Evolutionary conservation across 805 yeast species (phyloP).

Genomic region (Candida montana): DNA sequence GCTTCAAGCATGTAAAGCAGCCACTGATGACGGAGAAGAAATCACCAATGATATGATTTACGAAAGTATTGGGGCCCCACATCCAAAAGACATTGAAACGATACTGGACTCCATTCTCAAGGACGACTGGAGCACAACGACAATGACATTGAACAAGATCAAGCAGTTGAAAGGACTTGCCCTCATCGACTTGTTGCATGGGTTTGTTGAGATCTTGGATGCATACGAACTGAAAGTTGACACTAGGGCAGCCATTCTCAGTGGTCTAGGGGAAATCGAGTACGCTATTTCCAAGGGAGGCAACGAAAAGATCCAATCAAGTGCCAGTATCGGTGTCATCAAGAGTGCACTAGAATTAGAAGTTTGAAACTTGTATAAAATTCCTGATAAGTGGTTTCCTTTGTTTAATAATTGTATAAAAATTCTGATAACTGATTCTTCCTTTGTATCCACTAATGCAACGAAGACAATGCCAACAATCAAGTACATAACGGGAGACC

Average conservation of each 20-base stretch:
- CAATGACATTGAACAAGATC: slow-evolving; percentile 56
- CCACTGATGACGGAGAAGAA: slow-evolving; percentile 51
- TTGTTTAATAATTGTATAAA: neutral
- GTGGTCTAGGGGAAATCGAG: slow-evolving; percentile 81
- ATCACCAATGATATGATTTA: slow-evolving; percentile 75
- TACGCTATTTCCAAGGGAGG: slow-evolving; percentile 92
- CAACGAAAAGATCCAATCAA: slow-evolving; percentile 80
- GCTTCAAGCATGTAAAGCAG: slow-evolving; percentile 88
- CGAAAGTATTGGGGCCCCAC: slow-evolving; percentile 95
- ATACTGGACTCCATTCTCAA: slow-evolving; percentile 72
- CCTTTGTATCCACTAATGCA: neutral
- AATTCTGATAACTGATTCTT: neutral
- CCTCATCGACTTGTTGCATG: slow-evolving; percentile 74
- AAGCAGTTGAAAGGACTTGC: slow-evolving; percentile 82
- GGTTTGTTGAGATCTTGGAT: slow-evolving; percentile 66
- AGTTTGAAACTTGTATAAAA: slow-evolving; percentile 1
- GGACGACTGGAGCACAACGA: slow-evolving; percentile 84
- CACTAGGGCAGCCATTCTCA: slow-evolving; percentile 60
- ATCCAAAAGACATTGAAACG: slow-evolving; percentile 75
- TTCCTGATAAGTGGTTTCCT: neutral
- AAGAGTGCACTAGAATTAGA: slow-evolving; percentile 44
- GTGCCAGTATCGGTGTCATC: slow-evolving; percentile 85
- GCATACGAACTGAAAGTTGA: slow-evolving; percentile 57
- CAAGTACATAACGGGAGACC: slow-evolving; percentile 51
- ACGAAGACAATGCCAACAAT: slow-evolving; percentile 7